Evolutionary conservation across 2,329 filamentous ascomycete species (phyloP), one percentile per base, ranked within the genome.

Genomic region (Arachnomyces sp.): DNA sequence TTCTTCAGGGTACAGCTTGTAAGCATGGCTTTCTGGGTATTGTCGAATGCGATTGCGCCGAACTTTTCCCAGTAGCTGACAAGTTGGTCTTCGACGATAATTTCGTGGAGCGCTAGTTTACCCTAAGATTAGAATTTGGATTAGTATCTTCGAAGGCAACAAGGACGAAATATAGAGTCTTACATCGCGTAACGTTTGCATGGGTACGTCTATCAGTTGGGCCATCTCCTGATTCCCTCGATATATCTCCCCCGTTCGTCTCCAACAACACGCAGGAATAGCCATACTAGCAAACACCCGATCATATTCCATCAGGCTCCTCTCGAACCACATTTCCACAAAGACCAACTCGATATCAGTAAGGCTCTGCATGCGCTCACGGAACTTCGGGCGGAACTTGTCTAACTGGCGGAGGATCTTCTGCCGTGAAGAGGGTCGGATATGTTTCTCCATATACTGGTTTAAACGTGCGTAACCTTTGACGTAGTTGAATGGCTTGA

Each of bases 1-100:
- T 81, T 89, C 63, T 94, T 94, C 46, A 98, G 67, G 8, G 85
- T 83, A 59, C 92, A 98, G 49, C 85, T 90, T 15, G 92, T 98
- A 50, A 98, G 71, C 55, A 98, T 86, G 15, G 90, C 93, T 60
- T 98, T 94, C 59, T 96, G 92, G 7, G 79, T 81, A 42, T 82
- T 79, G 58, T 98, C 92, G 63, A 98, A 98, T 7, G 92, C 93
- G 53, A 98, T 96, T 4, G 88, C 90, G 37, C 90, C 89, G 57
- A 98, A 98, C 56, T 98, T 94, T 64, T 98, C 92, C 92, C 92
- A 98, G 57, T 98, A 98, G 53, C 86, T 85, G 40, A 96, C 92
- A 45, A 94, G 77, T 31, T 89, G 93, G 46, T 94, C 87, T 66
- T 98, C 92, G 2, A 87, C 88, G 33, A 98, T 78, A 47, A 98